Conservation (phyloP, 306 rosid genomes). For the Lathyrus aphaca region DNA sequence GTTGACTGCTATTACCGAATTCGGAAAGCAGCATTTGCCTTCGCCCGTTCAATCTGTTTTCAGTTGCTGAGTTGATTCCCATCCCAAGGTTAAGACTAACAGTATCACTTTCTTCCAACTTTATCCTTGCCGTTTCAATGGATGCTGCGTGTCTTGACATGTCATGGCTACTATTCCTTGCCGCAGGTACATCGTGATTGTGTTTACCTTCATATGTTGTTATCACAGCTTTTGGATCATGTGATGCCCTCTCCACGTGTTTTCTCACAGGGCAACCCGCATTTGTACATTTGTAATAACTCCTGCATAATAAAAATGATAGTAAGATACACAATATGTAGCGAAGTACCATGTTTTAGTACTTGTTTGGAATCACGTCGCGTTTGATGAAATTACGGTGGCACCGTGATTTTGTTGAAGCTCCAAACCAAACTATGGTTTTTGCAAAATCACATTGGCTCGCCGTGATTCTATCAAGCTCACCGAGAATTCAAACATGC, state of each 20-base stretch:
- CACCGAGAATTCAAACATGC: neutral
- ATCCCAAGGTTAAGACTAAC: constrained; percentile 97
- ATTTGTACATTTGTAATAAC: constrained; percentile 96
- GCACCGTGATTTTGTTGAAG: neutral
- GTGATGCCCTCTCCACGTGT: constrained; percentile 97
- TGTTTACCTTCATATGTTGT: constrained; percentile 96
- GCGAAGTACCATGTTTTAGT: neutral
- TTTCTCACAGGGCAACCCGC: constrained; percentile 94
- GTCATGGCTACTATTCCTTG: constrained; percentile 83
- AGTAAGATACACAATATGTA: constrained; percentile 37
- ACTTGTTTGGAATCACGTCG: neutral
- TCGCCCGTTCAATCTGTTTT: constrained; percentile 59
- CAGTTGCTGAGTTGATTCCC: constrained; percentile 66
- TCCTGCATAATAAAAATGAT: constrained; percentile 59
- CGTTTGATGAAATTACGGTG: neutral
- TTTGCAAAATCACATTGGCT: neutral
- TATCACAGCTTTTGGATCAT: constrained; percentile 96
- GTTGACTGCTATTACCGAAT: constrained; percentile 47
- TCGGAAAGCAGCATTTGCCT: constrained; percentile 55
- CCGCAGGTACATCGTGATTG: constrained; percentile 94
- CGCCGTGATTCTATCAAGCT: neutral
- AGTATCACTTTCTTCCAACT: constrained; percentile 70
- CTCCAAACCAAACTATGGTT: neutral
- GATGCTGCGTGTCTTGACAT: constrained; percentile 52
- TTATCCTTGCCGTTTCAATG: constrained; percentile 52